phyloP scores from a whole-genome alignment of 495 filamentous ascomycete genomes.

The Penicillium waksmanii region DNA sequence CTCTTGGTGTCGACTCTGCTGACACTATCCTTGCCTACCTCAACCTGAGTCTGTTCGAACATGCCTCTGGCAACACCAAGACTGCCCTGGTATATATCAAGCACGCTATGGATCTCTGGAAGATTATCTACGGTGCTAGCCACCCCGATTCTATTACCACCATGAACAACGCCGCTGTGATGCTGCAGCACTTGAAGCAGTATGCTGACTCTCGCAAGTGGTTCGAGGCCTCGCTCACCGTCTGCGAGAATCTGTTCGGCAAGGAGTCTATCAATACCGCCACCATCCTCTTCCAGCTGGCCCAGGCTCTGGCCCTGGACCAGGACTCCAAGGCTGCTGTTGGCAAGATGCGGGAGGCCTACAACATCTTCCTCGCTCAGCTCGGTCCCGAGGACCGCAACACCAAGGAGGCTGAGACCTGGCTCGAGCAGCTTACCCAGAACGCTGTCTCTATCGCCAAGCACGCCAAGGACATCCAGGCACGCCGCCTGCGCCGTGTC shows the following conservation, averaged over 20 bases:
- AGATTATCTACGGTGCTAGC: conserved; percentile 89
- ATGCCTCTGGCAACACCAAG: conserved; percentile 85
- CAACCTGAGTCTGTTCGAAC: conserved; percentile 93
- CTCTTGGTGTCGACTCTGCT: conserved; percentile 87
- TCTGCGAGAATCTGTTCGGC: conserved; percentile 87
- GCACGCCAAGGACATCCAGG: conserved; percentile 83
- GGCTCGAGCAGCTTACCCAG: conserved; percentile 94
- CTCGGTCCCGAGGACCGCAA: conserved; percentile 89
- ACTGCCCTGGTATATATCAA: conserved; percentile 81
- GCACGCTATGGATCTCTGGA: conserved; percentile 95
- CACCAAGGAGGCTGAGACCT: conserved; percentile 90
- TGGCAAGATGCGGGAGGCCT: conserved; percentile 88
- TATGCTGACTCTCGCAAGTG: conserved; percentile 92
- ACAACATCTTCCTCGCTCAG: conserved; percentile 86
- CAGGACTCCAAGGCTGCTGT: conserved; percentile 90
- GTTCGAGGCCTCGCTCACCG: conserved; percentile 89
- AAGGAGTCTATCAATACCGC: conserved; percentile 87
- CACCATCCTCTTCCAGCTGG: conserved; percentile 95
- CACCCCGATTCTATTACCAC: conserved; percentile 99
- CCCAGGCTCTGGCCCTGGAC: conserved; percentile 91
- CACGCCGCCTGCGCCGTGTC: conserved; percentile 65
- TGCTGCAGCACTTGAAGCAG: conserved; percentile 91
- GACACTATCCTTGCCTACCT: conserved; percentile 95
- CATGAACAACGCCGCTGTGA: conserved; percentile 97
- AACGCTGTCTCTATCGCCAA: conserved; percentile 93